These are phyloP conservation scores for Globisporangium nunn DNA, from an alignment of 352 stramenopile species.

Conservation along the genomic window DNA sequence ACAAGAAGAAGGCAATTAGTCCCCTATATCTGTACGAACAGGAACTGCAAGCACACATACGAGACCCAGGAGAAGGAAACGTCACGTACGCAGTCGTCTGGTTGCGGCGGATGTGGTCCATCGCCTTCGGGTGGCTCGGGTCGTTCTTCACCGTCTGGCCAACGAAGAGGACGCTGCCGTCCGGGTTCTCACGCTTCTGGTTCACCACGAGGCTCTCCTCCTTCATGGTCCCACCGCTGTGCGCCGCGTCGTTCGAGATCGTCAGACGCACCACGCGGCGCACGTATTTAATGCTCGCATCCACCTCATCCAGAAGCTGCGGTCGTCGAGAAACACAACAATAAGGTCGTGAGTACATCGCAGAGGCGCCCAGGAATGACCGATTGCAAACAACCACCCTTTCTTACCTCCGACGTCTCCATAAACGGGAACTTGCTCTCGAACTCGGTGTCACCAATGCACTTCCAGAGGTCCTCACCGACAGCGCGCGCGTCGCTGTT, in stretches of 20 bases:
- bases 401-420: slow-evolving; percentile 43
- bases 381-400: background rate
- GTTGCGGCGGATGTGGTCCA: slow-evolving; percentile 70
- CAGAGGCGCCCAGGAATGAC: background rate
- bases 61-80: background rate
- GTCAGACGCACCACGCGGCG: slow-evolving; percentile 76
- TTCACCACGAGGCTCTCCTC: slow-evolving; percentile 70
- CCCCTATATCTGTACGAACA: too few species aligned
- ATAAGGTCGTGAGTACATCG: background rate
- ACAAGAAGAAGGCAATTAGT: too few species aligned
- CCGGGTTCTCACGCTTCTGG: slow-evolving; percentile 73
- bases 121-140: slow-evolving; percentile 54
- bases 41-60: background rate
- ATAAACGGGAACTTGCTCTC: slow-evolving; percentile 84
- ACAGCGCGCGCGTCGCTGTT: slow-evolving; percentile 62
- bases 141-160: slow-evolving; percentile 60
- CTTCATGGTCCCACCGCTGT: slow-evolving; percentile 75
- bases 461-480: slow-evolving; percentile 76
- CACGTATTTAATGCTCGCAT: slow-evolving; percentile 77
- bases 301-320: slow-evolving; percentile 58
- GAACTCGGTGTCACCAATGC: slow-evolving; percentile 57
- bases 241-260: slow-evolving; percentile 59
- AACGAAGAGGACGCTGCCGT: slow-evolving; percentile 66
- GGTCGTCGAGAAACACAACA: background rate
- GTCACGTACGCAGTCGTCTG: slow-evolving; percentile 64